These are phyloP conservation scores for Nicotiana noctiflora DNA, from an alignment of 257 asterid genomes.

Conservation along the genomic window DNA sequence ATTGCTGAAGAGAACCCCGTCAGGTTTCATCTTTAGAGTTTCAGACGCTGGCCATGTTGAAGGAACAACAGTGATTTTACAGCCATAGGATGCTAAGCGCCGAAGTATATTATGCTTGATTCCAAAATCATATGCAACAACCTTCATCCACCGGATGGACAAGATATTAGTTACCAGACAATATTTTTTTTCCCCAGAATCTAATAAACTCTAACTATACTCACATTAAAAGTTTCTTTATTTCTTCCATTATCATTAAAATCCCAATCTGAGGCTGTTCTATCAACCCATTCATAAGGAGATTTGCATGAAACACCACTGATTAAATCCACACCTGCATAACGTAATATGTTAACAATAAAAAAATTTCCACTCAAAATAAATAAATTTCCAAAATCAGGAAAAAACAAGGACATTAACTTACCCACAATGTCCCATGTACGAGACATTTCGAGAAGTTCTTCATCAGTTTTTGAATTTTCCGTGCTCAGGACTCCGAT, in stretches of 20 bases:
- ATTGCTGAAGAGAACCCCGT: conserved; percentile 89
- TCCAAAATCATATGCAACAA: conserved; percentile 97
- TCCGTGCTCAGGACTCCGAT: conserved; percentile 91
- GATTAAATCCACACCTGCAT: conserved; percentile 84
- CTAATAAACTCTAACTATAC: conserved; percentile 14
- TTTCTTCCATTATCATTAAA: conserved; percentile 45
- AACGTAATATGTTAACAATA: conserved; percentile 1
- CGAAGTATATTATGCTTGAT: conserved; percentile 86
- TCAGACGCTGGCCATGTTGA: conserved; percentile 91
- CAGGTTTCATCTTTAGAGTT: conserved; percentile 79
- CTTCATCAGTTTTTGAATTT: conserved; percentile 60
- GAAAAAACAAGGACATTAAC: conserved; percentile 2
- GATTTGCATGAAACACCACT: conserved; percentile 77
- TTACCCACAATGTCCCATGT: conserved; percentile 85
- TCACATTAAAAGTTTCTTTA: conserved; percentile 44
- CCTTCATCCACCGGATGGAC: conserved; percentile 37
- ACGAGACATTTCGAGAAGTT: conserved; percentile 69
- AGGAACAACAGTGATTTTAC: conserved; percentile 90
- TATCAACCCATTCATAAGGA: conserved; percentile 78
- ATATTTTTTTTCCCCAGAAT: not conserved
- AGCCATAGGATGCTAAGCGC: conserved; percentile 86
- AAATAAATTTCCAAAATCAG: not conserved
- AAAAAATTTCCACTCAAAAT: not conserved
- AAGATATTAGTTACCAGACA: conserved; percentile 11
- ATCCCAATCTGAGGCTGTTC: conserved; percentile 68